These are phyloP conservation scores for Tinospora cordifolia DNA, from an alignment of 164 flowering plant species.

Conservation along the genomic window DNA sequence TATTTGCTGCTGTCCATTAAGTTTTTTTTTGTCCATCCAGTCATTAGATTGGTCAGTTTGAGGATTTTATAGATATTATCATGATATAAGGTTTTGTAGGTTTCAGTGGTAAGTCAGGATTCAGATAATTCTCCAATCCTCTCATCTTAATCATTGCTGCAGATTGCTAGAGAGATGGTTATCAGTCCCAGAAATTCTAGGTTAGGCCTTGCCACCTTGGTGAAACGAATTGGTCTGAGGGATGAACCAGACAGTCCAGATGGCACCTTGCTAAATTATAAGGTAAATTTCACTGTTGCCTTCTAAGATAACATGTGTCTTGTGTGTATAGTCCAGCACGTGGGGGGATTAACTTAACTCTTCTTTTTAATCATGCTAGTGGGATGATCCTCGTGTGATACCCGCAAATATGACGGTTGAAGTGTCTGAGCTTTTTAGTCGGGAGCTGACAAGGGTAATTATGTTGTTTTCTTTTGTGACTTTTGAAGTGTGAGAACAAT, in stretches of 20 bases:
- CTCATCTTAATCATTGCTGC: slow-evolving; percentile 13
- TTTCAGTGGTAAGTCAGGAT: background rate
- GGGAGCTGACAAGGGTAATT: slow-evolving; percentile 85
- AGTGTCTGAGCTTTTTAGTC: slow-evolving; percentile 82
- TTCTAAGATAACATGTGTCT: background rate
- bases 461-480: slow-evolving; percentile 8
- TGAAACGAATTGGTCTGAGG: slow-evolving; percentile 48
- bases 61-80: background rate
- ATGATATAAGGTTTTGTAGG: background rate
- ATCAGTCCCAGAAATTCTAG: slow-evolving; percentile 83
- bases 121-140: slow-evolving; percentile 2
- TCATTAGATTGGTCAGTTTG: background rate
- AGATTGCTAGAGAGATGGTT: slow-evolving; percentile 99
- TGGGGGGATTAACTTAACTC: slow-evolving; percentile 11
- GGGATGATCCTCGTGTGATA: slow-evolving; percentile 86
- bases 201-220: slow-evolving; percentile 62
- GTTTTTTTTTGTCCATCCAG: too few species aligned
- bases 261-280: slow-evolving; percentile 66
- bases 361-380: slow-evolving; percentile 37
- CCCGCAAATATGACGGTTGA: slow-evolving; percentile 81
- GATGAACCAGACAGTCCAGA: slow-evolving; percentile 68
- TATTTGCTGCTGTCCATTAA: too few species aligned
- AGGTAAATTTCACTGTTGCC: slow-evolving; percentile 31
- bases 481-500: background rate
- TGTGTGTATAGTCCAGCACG: background rate